Percentiles rank a stretch among this genome's conserved stretches.
Conservation (phyloP, 352 stramenopile genomes). For the Pythium oligandrum region DNA sequence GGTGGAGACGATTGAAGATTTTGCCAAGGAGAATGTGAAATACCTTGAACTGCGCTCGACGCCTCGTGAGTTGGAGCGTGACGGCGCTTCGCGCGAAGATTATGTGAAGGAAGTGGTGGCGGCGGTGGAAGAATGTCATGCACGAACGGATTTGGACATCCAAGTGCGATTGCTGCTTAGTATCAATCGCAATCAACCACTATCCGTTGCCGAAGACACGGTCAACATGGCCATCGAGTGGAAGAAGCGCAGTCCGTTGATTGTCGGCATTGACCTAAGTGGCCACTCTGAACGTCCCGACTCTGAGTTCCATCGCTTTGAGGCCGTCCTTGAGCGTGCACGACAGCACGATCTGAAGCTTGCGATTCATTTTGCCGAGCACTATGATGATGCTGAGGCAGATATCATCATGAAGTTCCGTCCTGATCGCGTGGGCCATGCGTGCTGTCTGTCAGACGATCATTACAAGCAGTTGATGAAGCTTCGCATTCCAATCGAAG, state of each 20-base stretch:
- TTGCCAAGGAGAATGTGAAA: constrained; percentile 68
- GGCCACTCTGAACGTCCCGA: constrained; percentile 74
- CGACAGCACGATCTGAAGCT: constrained; percentile 74
- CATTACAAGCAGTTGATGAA: constrained; percentile 67
- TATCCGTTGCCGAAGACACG: constrained; percentile 61
- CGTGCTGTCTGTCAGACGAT: constrained; percentile 71
- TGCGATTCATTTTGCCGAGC: constrained; percentile 91
- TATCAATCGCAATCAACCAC: constrained; percentile 72
- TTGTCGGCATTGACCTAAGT: constrained; percentile 85
- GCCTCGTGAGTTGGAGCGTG: constrained; percentile 46
- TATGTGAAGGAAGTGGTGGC: constrained; percentile 72
- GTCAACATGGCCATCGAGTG: constrained; percentile 53
- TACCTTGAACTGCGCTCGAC: constrained; percentile 87
- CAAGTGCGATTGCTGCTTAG: constrained; percentile 73
- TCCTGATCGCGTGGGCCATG: constrained; percentile 91
- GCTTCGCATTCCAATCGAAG: constrained; percentile 86
- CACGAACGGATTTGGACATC: constrained; percentile 55
- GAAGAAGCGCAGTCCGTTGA: constrained; percentile 40
- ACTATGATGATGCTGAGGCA: constrained; percentile 81
- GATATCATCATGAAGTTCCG: constrained; percentile 81
- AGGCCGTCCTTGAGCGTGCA: constrained; percentile 65
- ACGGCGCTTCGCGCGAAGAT: constrained; percentile 49
- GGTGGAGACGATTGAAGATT: constrained; percentile 80
- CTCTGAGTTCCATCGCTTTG: constrained; percentile 84
- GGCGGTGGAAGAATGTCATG: constrained; percentile 59